These are phyloP conservation scores for Metschnikowia matae DNA, from an alignment of 805 yeast species.

Conservation along the genomic window DNA sequence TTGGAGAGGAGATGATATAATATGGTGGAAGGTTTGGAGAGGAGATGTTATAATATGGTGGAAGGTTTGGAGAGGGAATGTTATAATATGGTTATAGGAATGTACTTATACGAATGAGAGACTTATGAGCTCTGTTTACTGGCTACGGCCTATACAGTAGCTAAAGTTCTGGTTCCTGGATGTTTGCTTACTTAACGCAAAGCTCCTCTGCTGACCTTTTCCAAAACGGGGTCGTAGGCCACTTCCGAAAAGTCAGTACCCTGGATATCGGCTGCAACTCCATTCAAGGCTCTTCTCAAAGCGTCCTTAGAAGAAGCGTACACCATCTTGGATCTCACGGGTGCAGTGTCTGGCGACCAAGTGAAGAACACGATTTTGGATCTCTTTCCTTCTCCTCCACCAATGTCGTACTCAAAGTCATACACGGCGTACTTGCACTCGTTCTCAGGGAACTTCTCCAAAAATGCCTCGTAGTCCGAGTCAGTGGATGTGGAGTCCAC, in stretches of 20 bases:
- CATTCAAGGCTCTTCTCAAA: slow-evolving; percentile 93
- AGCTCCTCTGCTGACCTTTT: slow-evolving; percentile 81
- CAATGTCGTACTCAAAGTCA: slow-evolving; percentile 92
- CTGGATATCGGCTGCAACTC: slow-evolving; percentile 90
- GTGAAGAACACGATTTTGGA: slow-evolving; percentile 65
- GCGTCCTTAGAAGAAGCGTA: slow-evolving; percentile 99
- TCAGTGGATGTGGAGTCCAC: slow-evolving; percentile 81
- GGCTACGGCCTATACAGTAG: not conserved
- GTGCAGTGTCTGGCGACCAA: slow-evolving; percentile 98
- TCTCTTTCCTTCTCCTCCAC: slow-evolving; percentile 92
- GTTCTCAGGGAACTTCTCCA: slow-evolving; percentile 87
- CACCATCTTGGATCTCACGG: slow-evolving; percentile 93
- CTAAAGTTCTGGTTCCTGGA: not conserved
- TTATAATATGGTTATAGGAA: too few relatives aligned
- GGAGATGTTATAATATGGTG: too few relatives aligned
- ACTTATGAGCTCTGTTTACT: too few relatives aligned
- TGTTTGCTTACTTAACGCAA: not conserved
- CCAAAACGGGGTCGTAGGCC: slow-evolving; percentile 88
- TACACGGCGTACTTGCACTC: slow-evolving; percentile 96
- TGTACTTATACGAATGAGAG: too few relatives aligned
- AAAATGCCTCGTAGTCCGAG: slow-evolving; percentile 75
- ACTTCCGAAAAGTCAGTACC: slow-evolving; percentile 98
- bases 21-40: too few relatives aligned
- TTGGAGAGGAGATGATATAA: too few relatives aligned
- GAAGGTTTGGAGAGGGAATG: too few relatives aligned